Evolutionary conservation across 2,329 filamentous ascomycete species (phyloP), one percentile per base, ranked within the genome.

Genomic region (Colletotrichum eleusines): DNA sequence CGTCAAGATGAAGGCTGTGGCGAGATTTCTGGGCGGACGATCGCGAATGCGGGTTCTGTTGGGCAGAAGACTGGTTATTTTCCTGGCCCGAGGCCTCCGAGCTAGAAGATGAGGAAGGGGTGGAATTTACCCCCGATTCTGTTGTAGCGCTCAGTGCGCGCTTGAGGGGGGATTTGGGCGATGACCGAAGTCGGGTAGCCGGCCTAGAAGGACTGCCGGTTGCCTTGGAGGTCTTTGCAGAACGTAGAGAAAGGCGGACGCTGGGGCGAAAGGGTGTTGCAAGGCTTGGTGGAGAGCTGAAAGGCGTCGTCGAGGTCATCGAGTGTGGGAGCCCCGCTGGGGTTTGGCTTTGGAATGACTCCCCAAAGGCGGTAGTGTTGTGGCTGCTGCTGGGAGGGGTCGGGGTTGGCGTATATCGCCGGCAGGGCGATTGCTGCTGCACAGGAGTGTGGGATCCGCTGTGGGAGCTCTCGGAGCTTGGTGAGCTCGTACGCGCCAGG

Each of bases 161-260:
- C 79, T 95, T 93, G 63, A 93, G 85, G 12, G 95, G 94, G 79
- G 94, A 97, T 80, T 91, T 92, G 3, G 93, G 92, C 54, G 93
- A 94, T 28, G 90, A 90, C 74, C 92, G 90, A 38, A 85, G 82
- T 73, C 93, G 90, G 51, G 89, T 86, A 44, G 87, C 81, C 48
- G 86, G 83, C 72, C 88, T 86, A 65, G 86, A 83, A 3, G 88
- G 85, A 46, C 86, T 82, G 20, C 83, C 78, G 26, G 83, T 84
- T 64, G 88, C 85, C 70, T 88, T 89, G 65, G 87, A 84, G 55
- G 90, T 87, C 74, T 89, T 89, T 28, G 87, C 86, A 5, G 90
- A 90, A 67, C 89, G 87, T 67, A 91, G 82, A 20, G 89, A 90
- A 35, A 94, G 85, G 77, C 91, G 91, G 59, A 90, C 85, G 76